Base-by-base conservation (phyloP, 192 early-diverging fungal genomes). In the Rhizoclosmatium globosum region DNA sequence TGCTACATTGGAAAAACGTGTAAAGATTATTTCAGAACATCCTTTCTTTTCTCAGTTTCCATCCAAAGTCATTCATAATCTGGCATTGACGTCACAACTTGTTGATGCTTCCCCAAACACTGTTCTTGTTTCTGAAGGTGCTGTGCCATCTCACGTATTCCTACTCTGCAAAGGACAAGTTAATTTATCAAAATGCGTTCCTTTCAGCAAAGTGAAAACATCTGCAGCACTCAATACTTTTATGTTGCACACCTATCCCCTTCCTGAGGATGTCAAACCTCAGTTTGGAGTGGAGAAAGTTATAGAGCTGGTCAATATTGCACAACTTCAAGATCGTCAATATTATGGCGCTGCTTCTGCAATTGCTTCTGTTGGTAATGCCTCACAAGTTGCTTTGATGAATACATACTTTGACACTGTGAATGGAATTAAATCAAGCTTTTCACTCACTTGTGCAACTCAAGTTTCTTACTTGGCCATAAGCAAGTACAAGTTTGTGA, bases 61-160 rank as follows among this genome's bases (percentile, higher is more conserved):
- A 9, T 6, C 7, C 15, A 41, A 56, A 23, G 69, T n/a, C 9
- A 21, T 71, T 44, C 42, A 21, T n/a, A 48, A 39, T 56, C 50
- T 71, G 1, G 69, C 53, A 56, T 9, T 23, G n/a, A 71, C 69
- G 6, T 23, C 69, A 31, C 46, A 56, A n/a, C 6, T 44, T 17
- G 17, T 56, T n/a, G 69, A 71, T 31, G 50, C 53, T 3, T 48
- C 46, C 2, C 44, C 69, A 56, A 44, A 71, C n/a, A 56, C 69
- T 11, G 7, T 13, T 31, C 47, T 71, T 71, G 11, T 71, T 31
- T 13, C 69, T 6, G 69, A 71, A 56, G 69, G 69, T 13, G 69
- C n/a, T 71, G 44, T 56, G 15, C 38, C 69, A 13, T 6, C 46
- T 11, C 53, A 47, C 44, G 50, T 71, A 11, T 71, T 53, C 39